Conservation (phyloP, 306 rosid genomes). For the Vigna nakashimae region DNA sequence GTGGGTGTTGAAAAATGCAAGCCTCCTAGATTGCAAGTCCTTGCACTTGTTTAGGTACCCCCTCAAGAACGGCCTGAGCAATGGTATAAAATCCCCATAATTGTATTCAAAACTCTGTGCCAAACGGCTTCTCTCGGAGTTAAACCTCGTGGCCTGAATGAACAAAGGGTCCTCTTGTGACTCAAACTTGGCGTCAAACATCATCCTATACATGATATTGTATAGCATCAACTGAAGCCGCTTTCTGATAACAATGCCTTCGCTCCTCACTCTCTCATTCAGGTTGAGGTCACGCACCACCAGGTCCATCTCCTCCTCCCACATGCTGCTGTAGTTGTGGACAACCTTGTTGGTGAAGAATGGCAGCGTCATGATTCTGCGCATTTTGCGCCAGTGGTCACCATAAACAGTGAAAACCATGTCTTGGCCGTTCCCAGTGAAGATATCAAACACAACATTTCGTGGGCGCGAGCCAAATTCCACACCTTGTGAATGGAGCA, state of each 20-base stretch:
- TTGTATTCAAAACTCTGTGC: conserved; percentile 92
- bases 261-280: conserved; percentile 47
- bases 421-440: conserved; percentile 86
- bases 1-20: conserved; percentile 72
- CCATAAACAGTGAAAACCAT: conserved; percentile 85
- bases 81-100: conserved; percentile 90
- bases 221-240: conserved; percentile 76
- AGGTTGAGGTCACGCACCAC: conserved; percentile 65
- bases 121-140: conserved; percentile 80
- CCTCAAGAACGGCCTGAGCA: conserved; percentile 76
- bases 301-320: conserved; percentile 84
- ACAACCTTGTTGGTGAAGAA: conserved; percentile 92
- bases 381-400: conserved; percentile 91
- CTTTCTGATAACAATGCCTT: conserved; percentile 73
- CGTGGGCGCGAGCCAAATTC: conserved; percentile 80
- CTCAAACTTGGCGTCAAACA: conserved; percentile 83
- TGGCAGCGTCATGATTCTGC: conserved; percentile 81
- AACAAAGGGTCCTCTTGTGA: conserved; percentile 84
- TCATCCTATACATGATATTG: conserved; percentile 86
- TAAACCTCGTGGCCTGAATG: conserved; percentile 73
- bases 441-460: conserved; percentile 79
- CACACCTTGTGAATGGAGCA: conserved; percentile 82
- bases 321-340: conserved; percentile 68
- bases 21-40: conserved; percentile 72
- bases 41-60: conserved; percentile 82